Base-by-base conservation (phyloP, 1,284 basidiomycete genomes). In the Afroboletus lepidellus region DNA sequence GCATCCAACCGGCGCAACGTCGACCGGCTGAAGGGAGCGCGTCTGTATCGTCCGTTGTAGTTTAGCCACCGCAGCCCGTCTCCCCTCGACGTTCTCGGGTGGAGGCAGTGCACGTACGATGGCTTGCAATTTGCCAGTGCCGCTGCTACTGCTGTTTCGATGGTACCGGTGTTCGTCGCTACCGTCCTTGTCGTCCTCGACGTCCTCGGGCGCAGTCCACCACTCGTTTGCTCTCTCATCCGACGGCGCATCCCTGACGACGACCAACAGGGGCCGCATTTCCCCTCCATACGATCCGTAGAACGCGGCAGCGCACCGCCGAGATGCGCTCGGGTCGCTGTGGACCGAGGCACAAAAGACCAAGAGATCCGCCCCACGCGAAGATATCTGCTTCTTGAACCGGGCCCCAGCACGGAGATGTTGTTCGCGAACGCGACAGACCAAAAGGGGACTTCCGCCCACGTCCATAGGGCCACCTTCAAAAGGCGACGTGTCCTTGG, bases 301-400 rank as follows among this genome's bases (percentile, higher is more conserved):
- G 30, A 66, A 66, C 8, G 54, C 36, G 2, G 46, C 41, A 1
- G 57, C 65, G 18, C 50, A 48, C 47, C 15, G 51, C 11, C 60
- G 67, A 20, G 52, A 46, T 2, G 27, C 46, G 3, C 21, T 13
- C 0, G 49, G 29, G 18, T 57, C 50, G 16, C 32, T 34, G 21
- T 52, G 49, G 13, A 55, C 9, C 7, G 64, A 65, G 2, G 51
- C 39, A 8, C 66, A 67, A 25, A 64, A 50, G 37, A 69, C 52
- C 42, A 66, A 47, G 29, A 66, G 66, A 46, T 66, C 64, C 4
- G 62, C 62, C 1, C 56, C 62, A 21, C 65, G 62, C n/a, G 47
- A 24, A 5, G 54, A 27, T 3, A 60, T 24, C 2, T 53, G 64
- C n/a, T 65, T 67, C 50, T 55, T 64, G 61, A 69, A 69, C 3